Evolutionary conservation across 345 rosid genomes (phyloP).

Genomic region (Excoecaria agallocha): DNA sequence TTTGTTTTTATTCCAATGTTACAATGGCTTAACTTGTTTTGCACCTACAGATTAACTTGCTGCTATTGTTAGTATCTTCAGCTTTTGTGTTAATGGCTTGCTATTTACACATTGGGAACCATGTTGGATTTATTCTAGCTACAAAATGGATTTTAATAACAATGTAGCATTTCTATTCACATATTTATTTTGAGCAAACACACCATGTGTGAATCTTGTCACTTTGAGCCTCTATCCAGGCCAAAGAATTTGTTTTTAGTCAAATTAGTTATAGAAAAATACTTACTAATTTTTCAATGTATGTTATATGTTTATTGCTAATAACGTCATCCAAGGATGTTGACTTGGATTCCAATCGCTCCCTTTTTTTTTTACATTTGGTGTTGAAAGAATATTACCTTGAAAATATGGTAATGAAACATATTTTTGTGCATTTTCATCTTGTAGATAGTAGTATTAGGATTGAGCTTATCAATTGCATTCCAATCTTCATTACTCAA

Average conservation of each 20-base stretch:
- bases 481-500: too few species aligned
- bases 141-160: neutral
- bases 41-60: neutral
- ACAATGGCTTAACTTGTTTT: conserved; percentile 12
- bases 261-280: neutral
- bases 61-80: too few species aligned
- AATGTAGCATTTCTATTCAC: neutral
- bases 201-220: neutral
- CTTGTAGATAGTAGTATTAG: neutral
- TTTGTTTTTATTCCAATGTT: neutral
- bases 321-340: too few species aligned
- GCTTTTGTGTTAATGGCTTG: neutral
- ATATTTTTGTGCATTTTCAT: neutral
- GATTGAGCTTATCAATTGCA: neutral
- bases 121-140: neutral
- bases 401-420: neutral
- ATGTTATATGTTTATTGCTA: too few species aligned
- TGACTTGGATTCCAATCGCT: neutral
- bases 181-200: neutral
- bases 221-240: neutral
- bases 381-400: neutral
- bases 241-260: neutral
- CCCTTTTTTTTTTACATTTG: neutral
- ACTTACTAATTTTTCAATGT: too few species aligned
- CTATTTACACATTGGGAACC: neutral